Conservation (phyloP, 345 rosid species). For the Sonneratia caseolaris region DNA sequence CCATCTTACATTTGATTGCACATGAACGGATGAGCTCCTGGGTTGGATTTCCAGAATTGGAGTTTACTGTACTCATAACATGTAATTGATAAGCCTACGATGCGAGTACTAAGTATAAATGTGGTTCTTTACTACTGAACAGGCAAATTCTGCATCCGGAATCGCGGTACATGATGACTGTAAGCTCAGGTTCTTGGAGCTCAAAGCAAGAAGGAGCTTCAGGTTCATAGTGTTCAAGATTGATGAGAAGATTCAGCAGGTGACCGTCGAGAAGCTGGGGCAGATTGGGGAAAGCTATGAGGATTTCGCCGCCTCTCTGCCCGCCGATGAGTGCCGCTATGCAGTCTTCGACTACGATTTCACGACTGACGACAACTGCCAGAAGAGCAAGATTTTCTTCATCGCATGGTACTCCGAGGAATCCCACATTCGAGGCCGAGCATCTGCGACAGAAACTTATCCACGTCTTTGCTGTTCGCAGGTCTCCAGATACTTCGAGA, state of each 20-base stretch:
- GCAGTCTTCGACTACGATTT: too few relatives aligned
- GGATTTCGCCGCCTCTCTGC: constrained; percentile 13
- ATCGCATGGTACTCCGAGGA: constrained; percentile 32
- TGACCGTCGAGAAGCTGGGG: constrained; percentile 50
- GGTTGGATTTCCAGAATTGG: too few relatives aligned
- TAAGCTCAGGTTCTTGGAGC: constrained; percentile 51
- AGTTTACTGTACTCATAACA: too few relatives aligned
- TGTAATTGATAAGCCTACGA: too few relatives aligned
- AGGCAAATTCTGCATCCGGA: constrained; percentile 72
- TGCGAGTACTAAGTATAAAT: too few relatives aligned
- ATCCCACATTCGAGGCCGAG: too few relatives aligned
- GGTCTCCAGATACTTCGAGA: constrained; percentile 62
- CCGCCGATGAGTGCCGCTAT: too few relatives aligned
- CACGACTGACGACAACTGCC: too few relatives aligned
- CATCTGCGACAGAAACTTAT: too few relatives aligned
- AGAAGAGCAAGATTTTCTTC: constrained; percentile 60
- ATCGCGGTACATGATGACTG: constrained; percentile 67
- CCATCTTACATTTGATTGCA: too few relatives aligned
- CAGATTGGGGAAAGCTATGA: constrained; percentile 40
- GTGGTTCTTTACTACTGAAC: too few relatives aligned
- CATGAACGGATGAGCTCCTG: too few relatives aligned
- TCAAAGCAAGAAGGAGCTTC: constrained; percentile 52
- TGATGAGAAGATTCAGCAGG: constrained; percentile 49
- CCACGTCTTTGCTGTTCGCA: not conserved
- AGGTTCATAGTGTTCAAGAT: constrained; percentile 70